A percentile compares a stretch with the other conserved stretches of the same genome.
Conservation (phyloP, 495 filamentous ascomycete genomes). For the Penicillium coffeae region DNA sequence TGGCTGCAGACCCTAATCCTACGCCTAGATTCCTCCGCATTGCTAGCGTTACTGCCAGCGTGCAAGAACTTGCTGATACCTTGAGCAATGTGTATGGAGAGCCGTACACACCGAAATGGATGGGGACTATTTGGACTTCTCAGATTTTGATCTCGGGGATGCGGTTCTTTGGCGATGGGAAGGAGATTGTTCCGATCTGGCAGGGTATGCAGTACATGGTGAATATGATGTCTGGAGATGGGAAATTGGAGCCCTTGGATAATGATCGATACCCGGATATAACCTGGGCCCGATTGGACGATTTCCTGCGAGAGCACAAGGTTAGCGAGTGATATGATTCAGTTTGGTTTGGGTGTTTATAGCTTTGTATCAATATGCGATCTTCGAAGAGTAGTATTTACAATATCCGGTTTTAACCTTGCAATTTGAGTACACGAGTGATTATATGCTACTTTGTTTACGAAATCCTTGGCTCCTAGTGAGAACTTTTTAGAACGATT, state of each 20-base stretch:
- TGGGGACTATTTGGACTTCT: constrained; percentile 2
- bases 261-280: constrained; percentile 9
- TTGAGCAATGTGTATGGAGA: constrained; percentile 10
- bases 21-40: constrained; percentile 12
- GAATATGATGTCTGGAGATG: constrained; percentile 9
- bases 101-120: constrained; percentile 6
- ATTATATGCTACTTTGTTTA: too few relatives aligned
- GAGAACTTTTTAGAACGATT: too few relatives aligned
- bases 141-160: constrained; percentile 4
- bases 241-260: constrained; percentile 8
- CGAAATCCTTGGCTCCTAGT: too few relatives aligned
- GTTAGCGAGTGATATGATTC: constrained; percentile 1
- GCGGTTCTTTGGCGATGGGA: constrained; percentile 8
- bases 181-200: constrained; percentile 8
- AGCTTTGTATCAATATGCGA: too few relatives aligned
- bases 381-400: too few relatives aligned
- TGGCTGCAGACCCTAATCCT: constrained; percentile 9
- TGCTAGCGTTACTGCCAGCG: constrained; percentile 5
- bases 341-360: too few relatives aligned
- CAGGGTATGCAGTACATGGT: constrained; percentile 14
- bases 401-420: too few relatives aligned
- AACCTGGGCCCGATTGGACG: constrained; percentile 6
- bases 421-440: too few relatives aligned
- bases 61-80: constrained; percentile 7
- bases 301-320: constrained; percentile 10